Evolutionary conservation across 345 rosid species (phyloP).

Genomic region (Crucihimalaya himalaica): DNA sequence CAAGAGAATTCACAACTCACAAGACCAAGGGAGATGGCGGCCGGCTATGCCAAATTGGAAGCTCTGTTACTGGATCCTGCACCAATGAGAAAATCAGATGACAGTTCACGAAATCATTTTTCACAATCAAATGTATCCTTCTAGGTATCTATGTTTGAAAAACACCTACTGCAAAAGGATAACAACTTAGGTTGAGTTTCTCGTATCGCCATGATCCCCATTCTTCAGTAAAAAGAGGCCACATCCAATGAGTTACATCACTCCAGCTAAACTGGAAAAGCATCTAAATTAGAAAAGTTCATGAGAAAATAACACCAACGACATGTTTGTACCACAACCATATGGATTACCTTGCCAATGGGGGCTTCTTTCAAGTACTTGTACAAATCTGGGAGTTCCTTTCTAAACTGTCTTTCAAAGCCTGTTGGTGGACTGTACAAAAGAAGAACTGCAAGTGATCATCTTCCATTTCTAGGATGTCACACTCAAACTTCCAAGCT

Average conservation of each 20-base stretch:
- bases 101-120: not conserved
- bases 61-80: conserved; percentile 92
- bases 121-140: not conserved
- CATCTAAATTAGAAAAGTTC: not conserved
- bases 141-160: not conserved
- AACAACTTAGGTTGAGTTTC: conserved; percentile 70
- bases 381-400: conserved; percentile 62
- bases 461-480: conserved; percentile 2
- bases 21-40: conserved; percentile 64
- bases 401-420: conserved; percentile 64
- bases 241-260: conserved; percentile 95
- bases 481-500: conserved; percentile 6
- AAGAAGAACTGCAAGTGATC: conserved; percentile 14
- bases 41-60: conserved; percentile 70
- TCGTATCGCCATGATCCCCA: conserved; percentile 86
- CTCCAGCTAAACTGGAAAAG: conserved; percentile 70
- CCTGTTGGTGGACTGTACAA: conserved; percentile 72
- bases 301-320: not conserved
- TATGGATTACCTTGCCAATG: conserved; percentile 52
- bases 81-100: conserved; percentile 25
- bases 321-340: conserved; percentile 13
- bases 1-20: conserved; percentile 53
- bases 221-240: conserved; percentile 83
- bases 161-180: conserved; percentile 71
- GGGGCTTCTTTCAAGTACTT: conserved; percentile 74